Base-by-base conservation (phyloP, 78 protist genomes). In the Paulinella micropora region DNA sequence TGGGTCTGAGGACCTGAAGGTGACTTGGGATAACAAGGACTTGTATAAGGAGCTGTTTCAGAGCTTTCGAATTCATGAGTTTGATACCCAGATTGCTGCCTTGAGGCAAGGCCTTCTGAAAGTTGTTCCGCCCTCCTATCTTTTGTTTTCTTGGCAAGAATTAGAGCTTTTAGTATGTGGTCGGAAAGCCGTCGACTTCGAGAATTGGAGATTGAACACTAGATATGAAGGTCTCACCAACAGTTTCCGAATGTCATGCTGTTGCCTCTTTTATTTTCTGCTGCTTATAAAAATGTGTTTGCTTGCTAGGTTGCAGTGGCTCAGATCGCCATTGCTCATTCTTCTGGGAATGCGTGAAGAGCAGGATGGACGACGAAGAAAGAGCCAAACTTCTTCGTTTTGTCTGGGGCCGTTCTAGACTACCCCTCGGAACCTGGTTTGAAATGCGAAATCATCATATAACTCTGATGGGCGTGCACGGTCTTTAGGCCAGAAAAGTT, bases 341-440 rank as follows among this genome's bases (percentile, higher is more conserved):
- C 82, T 83, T 89, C 31, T 89, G 91, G 91, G 0, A 1, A 15
- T 1, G 39, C 31, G 34, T 89, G 32, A 1, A 6, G 1, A 1
- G 23, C 0, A 40, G 28, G 69, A 82, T 83, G 79, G 3, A 32
- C 36, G 83, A 79, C 26, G 89, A 39, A 34, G 79, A 83, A 36
- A 41, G 91, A 0, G 4, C 34, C 29, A 2, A 1, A 29, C 38
- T 89, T 34, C 29, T 89, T 1, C 86, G 87, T 37, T 89, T 89
- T 35, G 91, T 41, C 1, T 89, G 91, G 91, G 91, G 88, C 1
- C 88, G 69, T 34, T 37, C 89, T 34, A 41, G 91, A 23, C 87
- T 81, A 40, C 91, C 91, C 4, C 39, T 4, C 4, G 84, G 28
- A 28, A 51, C n/a, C n/a, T n/a, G n/a, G n/a, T n/a, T n/a, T n/a